These are phyloP conservation scores for Plasmodium knowlesi DNA, from an alignment of 169 alveolate genomes.

Conservation along the genomic window DNA sequence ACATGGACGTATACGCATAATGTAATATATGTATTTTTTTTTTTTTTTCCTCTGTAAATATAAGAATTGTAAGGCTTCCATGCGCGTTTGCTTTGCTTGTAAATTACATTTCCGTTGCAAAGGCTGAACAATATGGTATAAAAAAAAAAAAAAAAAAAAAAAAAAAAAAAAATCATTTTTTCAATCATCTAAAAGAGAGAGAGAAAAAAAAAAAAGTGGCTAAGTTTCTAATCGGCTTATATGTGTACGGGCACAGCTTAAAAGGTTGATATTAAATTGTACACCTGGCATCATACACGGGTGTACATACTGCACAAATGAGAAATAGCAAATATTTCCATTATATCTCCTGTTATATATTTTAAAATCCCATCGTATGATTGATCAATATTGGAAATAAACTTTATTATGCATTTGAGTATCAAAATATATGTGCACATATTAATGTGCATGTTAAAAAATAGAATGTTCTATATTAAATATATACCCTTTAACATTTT, in stretches of 20 bases:
- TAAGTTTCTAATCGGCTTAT: neutral
- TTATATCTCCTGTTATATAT: neutral
- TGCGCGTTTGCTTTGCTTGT: neutral
- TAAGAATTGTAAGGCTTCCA: neutral
- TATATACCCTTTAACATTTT: neutral
- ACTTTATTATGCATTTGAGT: neutral
- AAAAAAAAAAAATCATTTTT: neutral
- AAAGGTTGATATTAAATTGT: neutral
- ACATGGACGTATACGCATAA: neutral
- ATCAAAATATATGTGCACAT: neutral
- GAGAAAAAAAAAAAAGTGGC: neutral
- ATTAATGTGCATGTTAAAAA: neutral
- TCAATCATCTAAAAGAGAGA: neutral
- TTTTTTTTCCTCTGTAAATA: neutral
- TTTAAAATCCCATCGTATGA: neutral
- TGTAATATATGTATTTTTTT: neutral
- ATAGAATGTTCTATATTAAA: neutral
- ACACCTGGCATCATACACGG: neutral
- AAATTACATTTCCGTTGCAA: neutral
- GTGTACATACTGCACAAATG: neutral
- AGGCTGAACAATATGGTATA: neutral
- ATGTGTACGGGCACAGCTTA: slow-evolving; percentile 4
- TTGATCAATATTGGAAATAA: neutral
- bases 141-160: neutral
- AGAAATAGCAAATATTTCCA: neutral